Evolutionary conservation across 2,329 filamentous ascomycete species (phyloP).

Genomic region (Aspergillus viridinutans): DNA sequence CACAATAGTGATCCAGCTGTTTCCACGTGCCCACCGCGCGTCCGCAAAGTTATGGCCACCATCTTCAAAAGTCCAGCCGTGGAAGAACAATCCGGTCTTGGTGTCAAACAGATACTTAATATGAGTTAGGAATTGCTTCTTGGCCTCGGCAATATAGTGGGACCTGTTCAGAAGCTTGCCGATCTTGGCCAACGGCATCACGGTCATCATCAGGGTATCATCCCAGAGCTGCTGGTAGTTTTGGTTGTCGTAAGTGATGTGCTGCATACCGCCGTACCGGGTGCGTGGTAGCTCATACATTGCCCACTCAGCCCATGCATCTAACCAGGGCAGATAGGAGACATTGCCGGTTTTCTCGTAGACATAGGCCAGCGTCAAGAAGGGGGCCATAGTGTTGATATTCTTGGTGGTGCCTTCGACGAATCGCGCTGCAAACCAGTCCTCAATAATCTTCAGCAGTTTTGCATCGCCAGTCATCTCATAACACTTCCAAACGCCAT

Average conservation of each 20-base stretch:
- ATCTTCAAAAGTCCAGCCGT: conserved; percentile 74
- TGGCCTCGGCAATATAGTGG: conserved; percentile 72
- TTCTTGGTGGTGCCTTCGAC: conserved; percentile 74
- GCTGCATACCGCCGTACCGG: conserved; percentile 67
- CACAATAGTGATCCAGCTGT: conserved; percentile 72
- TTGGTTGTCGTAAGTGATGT: conserved; percentile 66
- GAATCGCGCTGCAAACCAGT: conserved; percentile 69
- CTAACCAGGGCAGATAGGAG: conserved; percentile 71
- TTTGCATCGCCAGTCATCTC: conserved; percentile 60
- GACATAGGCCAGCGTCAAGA: conserved; percentile 70
- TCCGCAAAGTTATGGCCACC: conserved; percentile 57
- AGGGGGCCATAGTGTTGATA: conserved; percentile 79
- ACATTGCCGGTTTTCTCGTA: conserved; percentile 69
- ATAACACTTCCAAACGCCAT: conserved; percentile 80
- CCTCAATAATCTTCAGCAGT: conserved; percentile 63
- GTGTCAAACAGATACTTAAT: conserved; percentile 74
- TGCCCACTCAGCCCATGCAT: conserved; percentile 78
- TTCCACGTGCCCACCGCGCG: conserved; percentile 54
- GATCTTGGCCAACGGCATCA: conserved; percentile 77
- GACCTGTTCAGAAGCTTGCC: conserved; percentile 65
- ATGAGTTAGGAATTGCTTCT: conserved; percentile 71
- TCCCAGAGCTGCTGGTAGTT: conserved; percentile 79
- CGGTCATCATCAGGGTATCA: conserved; percentile 85
- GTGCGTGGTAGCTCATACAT: conserved; percentile 72
- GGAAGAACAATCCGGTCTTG: conserved; percentile 69